Evolutionary conservation across 805 yeast genomes (phyloP), one percentile per base, ranked within the genome.

Genomic region (Starmera amethionina): DNA sequence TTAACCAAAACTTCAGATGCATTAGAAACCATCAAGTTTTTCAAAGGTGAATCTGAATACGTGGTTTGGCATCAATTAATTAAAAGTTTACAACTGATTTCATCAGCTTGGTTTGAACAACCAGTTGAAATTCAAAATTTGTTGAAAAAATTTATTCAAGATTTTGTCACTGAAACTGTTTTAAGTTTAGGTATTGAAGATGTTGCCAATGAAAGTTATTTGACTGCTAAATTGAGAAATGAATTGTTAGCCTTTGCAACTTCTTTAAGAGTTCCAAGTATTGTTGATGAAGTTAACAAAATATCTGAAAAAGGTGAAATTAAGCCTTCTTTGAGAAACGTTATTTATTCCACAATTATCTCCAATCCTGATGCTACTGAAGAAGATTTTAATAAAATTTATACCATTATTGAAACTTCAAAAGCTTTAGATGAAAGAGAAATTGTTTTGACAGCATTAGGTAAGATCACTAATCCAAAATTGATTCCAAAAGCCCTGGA

Each of bases 281-380:
- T 72, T 38, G 67, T 62, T 28, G 52, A 60, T 19, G 70, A 65
- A 39, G 72, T 75, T 25, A 49, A 66, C 41, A 59, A 61, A 8
- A 60, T 71, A 54, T 82, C 79, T 59, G 65, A 60, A 8, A 59
- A 67, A 42, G 82, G 81, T 53, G 64, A 70, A 42, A 59, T 69
- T 36, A 84, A 84, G 36, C 71, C 87, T 46, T 75, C 85, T 54
- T 81, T 94, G 40, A 79, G 82, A 63, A 60, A 82, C 47, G 72
- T 83, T 55, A 70, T 70, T 6, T 55, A 79, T 16, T 75, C 84
- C n/a, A 82, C 82, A 58, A 63, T 62, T 42, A 63, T 77, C n/a
- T 82, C 73, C 37, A 81, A 84, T 39, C 67, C 67, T 53, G 56
- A 64, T 41, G 94, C 94, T 42, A 77, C 78, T 38, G 68, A 58